Conservation (phyloP, 2,329 filamentous ascomycete genomes). For the Dryadomyces quercus-mongolicae region DNA sequence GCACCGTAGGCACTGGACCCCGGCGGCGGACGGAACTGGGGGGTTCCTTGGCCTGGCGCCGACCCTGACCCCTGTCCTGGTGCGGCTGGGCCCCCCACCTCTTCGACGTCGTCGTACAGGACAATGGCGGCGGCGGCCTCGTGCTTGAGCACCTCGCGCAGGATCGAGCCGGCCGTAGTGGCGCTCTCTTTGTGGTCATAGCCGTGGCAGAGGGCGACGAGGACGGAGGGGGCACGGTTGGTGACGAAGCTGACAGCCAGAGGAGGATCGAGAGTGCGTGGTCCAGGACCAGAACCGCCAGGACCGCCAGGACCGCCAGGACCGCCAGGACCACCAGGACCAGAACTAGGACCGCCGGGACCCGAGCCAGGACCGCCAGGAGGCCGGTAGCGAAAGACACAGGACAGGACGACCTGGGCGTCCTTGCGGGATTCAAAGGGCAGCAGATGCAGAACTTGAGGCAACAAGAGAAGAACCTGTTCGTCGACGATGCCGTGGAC, state of each 20-base stretch:
- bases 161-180: constrained; percentile 77
- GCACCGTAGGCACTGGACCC: constrained; percentile 66
- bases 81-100: constrained; percentile 21
- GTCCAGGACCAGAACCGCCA: too few species aligned
- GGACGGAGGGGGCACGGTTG: constrained; percentile 71
- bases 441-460: constrained; percentile 68
- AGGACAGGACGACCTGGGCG: constrained; percentile 89
- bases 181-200: constrained; percentile 88
- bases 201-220: constrained; percentile 77
- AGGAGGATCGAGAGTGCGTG: neutral
- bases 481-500: constrained; percentile 75
- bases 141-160: constrained; percentile 80
- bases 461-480: constrained; percentile 76
- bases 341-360: neutral
- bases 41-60: neutral
- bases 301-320: neutral
- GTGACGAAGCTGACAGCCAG: constrained; percentile 83
- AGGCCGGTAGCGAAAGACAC: constrained; percentile 83
- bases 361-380: constrained; percentile 22
- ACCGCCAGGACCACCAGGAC: constrained; percentile 36
- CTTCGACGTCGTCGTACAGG: constrained; percentile 76
- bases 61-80: neutral
- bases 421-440: constrained; percentile 96
- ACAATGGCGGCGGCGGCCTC: constrained; percentile 86
- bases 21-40: neutral